phyloP scores from a whole-genome alignment of 140 eudicot genomes.

The Flaveria floridana region DNA sequence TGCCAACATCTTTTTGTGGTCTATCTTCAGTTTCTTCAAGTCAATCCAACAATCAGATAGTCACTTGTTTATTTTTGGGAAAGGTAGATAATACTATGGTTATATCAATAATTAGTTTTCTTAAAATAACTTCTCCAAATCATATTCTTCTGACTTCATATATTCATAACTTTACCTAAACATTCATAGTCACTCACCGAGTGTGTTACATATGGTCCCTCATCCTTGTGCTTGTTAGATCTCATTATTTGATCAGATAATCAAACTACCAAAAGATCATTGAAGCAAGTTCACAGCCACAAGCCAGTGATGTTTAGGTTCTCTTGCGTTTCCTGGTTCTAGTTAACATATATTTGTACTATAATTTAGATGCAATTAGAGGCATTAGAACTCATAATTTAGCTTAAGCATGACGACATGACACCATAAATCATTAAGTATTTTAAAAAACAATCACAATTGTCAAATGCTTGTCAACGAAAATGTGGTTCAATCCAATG shows the following conservation, averaged over 20 bases:
- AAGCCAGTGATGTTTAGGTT: neutral
- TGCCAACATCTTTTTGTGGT: neutral
- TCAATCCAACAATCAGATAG: neutral
- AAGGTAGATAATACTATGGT: neutral
- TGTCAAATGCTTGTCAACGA: neutral
- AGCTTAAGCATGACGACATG: neutral
- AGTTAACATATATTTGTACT: neutral
- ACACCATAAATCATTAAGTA: neutral
- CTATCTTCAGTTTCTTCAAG: neutral
- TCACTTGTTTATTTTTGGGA: conserved; percentile 3
- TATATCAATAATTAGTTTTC: conserved; percentile 14
- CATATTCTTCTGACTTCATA: no score
- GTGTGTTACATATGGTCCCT: no score
- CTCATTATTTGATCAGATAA: no score
- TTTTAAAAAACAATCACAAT: neutral
- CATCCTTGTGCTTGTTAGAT: no score
- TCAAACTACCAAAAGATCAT: no score
- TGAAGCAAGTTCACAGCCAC: conserved; percentile 12
- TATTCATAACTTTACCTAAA: no score
- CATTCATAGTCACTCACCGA: no score
- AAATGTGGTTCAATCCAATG: conserved; percentile 7
- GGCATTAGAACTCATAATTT: neutral
- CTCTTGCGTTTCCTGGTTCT: conserved; percentile 20
- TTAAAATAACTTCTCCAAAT: neutral
- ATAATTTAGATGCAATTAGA: neutral